Base-by-base conservation (phyloP, 2,329 filamentous ascomycete species). In the Plectosphaerella plurivora region DNA sequence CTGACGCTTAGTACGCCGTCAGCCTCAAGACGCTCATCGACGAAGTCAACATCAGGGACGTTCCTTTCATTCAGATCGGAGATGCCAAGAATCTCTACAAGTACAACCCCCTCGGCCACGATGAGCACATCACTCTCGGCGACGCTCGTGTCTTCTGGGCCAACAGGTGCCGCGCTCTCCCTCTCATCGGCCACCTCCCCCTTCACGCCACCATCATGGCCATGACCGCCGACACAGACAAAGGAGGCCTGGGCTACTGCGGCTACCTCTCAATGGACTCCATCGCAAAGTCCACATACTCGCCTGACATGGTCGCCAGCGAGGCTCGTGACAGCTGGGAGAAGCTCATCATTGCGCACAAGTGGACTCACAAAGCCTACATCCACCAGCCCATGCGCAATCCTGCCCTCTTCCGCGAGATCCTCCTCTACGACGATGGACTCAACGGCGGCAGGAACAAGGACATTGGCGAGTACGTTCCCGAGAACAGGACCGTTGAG, bases 151-250 rank as follows among this genome's bases (percentile, higher is more conserved):
- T 18, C 10, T 22, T 22, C 42, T 58, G 57, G 58, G 59, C 56
- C 39, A 54, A 57, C 15, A 57, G 55, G 33, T 49, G 52, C 24
- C 52, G 59, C 18, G 42, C 55, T 20, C 61, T 59, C 42, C 60
- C 58, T 4, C 48, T 57, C n/a, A 54, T 59, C 36, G 57, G 55
- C 4, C 61, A 64, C 37, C 59, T 74, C 41, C 64, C 63, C 4
- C 52, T 65, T 7, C 49, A 67, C 6, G 57, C 59, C 5, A 56
- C 62, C 2, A 57, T 71, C n/a, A 65, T 69, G 57, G 60, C 64
- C 6, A 57, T 61, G 11, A 51, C 50, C 5, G 10, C 12, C n/a
- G 16, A 18, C n/a, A 12, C 12, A 3, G 16, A 45, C 14, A 10
- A 45, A 18, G 42, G 22, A 20, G 50, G 42, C 42, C 22, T 37